A percentile compares a stretch with the other conserved stretches of the same genome.
Conservation (phyloP, 257 asterid genomes). For the Solanum chaucha region DNA sequence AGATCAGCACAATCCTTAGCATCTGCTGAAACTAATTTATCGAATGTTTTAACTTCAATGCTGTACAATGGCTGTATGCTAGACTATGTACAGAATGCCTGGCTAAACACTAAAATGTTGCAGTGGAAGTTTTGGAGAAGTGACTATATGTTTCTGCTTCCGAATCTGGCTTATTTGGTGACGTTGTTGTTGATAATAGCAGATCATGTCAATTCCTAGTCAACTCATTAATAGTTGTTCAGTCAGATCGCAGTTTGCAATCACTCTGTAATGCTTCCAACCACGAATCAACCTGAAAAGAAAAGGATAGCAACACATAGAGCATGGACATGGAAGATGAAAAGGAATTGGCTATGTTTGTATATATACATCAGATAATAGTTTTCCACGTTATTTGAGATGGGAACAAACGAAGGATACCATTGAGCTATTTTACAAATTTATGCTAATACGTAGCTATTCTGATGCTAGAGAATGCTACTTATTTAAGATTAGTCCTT, state of each 20-base stretch:
- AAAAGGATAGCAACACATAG: not conserved
- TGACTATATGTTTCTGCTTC: not conserved
- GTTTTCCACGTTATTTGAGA: not conserved
- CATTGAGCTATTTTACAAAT: not conserved
- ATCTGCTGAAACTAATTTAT: not conserved
- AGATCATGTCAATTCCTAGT: not conserved
- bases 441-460: not conserved
- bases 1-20: not conserved
- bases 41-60: not conserved
- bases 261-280: constrained; percentile 43
- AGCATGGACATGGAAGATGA: not conserved
- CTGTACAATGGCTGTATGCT: not conserved
- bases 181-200: not conserved
- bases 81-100: not conserved
- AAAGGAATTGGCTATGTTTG: not conserved
- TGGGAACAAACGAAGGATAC: not conserved
- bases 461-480: not conserved
- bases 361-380: not conserved
- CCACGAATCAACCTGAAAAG: constrained; percentile 69
- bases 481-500: not conserved
- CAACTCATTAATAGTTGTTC: constrained; percentile 6
- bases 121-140: not conserved
- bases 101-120: not conserved
- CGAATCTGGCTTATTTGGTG: not conserved
- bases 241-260: constrained; percentile 31